Conservation (phyloP, 2,329 filamentous ascomycete species). For the Ceratocystis lukuohia region DNA sequence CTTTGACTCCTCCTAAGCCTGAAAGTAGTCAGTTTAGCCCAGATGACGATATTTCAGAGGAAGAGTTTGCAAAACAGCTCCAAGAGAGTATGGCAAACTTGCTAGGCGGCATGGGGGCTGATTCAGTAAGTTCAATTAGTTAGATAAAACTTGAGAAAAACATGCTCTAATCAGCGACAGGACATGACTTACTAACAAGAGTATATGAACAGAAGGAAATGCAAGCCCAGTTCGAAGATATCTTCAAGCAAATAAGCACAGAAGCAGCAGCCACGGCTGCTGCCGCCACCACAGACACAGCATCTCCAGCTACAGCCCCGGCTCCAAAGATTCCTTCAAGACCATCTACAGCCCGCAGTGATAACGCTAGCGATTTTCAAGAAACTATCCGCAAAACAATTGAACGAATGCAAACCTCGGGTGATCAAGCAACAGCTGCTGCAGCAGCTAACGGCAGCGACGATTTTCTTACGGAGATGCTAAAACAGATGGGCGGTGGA, state of each 20-base stretch:
- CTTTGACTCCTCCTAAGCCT: background rate
- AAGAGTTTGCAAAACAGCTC: slow-evolving; percentile 19
- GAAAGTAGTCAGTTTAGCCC: background rate
- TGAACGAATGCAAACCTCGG: slow-evolving; percentile 87
- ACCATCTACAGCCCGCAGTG: slow-evolving; percentile 25
- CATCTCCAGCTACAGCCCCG: slow-evolving; percentile 22
- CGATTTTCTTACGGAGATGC: slow-evolving; percentile 80
- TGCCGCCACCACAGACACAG: slow-evolving; percentile 22
- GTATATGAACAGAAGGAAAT: slow-evolving; percentile 30
- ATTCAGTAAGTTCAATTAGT: slow-evolving; percentile 13
- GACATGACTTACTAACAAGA: background rate
- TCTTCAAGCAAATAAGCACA: slow-evolving; percentile 55
- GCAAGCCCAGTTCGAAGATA: slow-evolving; percentile 63
- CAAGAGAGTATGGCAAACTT: slow-evolving; percentile 18
- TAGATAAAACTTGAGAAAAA: background rate
- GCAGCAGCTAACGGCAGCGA: slow-evolving; percentile 51
- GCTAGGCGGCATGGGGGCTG: slow-evolving; percentile 16
- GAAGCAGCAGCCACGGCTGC: slow-evolving; percentile 25
- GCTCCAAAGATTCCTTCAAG: slow-evolving; percentile 31
- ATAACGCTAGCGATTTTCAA: slow-evolving; percentile 58
- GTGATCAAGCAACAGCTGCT: slow-evolving; percentile 70
- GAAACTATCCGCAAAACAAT: slow-evolving; percentile 89
- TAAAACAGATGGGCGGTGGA: slow-evolving; percentile 68
- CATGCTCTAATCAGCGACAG: background rate
- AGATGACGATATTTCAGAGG: slow-evolving; percentile 18